Evolutionary conservation across 2,329 filamentous ascomycete genomes (phyloP).

Genomic region (Teratosphaeria gauchensis): DNA sequence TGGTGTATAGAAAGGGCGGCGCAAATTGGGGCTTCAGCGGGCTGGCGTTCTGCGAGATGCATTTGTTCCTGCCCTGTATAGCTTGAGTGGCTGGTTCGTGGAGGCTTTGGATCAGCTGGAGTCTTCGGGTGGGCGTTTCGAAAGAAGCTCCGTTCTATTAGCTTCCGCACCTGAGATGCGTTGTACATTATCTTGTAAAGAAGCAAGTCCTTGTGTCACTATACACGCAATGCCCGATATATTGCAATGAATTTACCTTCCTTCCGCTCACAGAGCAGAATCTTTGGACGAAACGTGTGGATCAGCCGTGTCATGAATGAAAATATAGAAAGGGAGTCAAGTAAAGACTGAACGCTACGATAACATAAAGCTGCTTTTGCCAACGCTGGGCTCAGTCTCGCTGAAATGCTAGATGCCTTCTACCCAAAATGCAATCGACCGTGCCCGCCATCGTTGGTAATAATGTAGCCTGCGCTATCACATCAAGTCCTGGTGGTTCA

Average conservation of each 20-base stretch:
- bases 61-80: not conserved
- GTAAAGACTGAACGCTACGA: not conserved
- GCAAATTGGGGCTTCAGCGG: not conserved
- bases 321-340: not conserved
- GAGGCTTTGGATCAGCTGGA: not conserved
- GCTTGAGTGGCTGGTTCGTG: not conserved
- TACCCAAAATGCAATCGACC: constrained; percentile 1
- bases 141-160: not conserved
- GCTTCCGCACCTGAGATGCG: not conserved
- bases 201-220: not conserved
- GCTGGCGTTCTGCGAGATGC: not conserved
- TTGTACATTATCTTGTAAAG: not conserved
- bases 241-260: no score
- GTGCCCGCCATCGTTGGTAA: not conserved
- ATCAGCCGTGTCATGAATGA: not conserved
- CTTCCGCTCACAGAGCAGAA: no score
- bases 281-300: not conserved
- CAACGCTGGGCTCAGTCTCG: not conserved
- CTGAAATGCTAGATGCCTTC: not conserved
- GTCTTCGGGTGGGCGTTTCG: not conserved
- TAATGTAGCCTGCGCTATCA: not conserved
- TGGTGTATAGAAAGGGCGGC: not conserved
- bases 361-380: not conserved
- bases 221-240: not conserved
- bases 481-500: not conserved